Evolutionary conservation across 2,329 filamentous ascomycete genomes (phyloP).

Genomic region (Metarhizium robertsii): DNA sequence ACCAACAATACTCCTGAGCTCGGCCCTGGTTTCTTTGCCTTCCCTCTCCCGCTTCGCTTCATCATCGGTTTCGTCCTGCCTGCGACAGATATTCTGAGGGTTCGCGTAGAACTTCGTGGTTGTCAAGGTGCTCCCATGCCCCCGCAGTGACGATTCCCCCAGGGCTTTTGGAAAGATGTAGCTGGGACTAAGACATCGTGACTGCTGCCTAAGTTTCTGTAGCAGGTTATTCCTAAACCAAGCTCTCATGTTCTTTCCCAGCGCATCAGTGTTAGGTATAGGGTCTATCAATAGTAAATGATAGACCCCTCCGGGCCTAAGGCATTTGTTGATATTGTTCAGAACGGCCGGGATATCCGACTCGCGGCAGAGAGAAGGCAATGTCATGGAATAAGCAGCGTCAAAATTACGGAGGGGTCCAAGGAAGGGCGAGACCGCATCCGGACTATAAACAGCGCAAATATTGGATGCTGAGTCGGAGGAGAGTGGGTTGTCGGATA

Average conservation of each 20-base stretch:
- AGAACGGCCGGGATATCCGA: slow-evolving; percentile 48
- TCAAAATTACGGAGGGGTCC: slow-evolving; percentile 35
- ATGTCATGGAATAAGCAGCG: slow-evolving; percentile 40
- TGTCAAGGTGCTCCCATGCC: slow-evolving; percentile 36
- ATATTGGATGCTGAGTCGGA: slow-evolving; percentile 2
- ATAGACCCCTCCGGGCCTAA: slow-evolving; percentile 45
- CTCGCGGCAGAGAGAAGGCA: slow-evolving; percentile 48
- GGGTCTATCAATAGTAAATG: slow-evolving; percentile 56
- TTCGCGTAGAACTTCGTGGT: slow-evolving; percentile 41
- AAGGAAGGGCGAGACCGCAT: slow-evolving; percentile 20
- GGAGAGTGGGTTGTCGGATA: slow-evolving; percentile 4
- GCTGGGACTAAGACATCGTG: slow-evolving; percentile 50
- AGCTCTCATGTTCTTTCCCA: slow-evolving; percentile 45
- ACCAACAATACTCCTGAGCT: slow-evolving; percentile 43
- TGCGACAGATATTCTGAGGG: slow-evolving; percentile 17
- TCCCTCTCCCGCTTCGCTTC: slow-evolving; percentile 11
- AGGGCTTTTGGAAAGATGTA: slow-evolving; percentile 51
- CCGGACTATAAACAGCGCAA: slow-evolving; percentile 1
- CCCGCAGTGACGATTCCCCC: slow-evolving; percentile 41
- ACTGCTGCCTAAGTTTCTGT: slow-evolving; percentile 47
- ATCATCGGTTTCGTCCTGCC: slow-evolving; percentile 13
- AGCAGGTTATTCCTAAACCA: slow-evolving; percentile 57
- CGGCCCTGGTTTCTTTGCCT: slow-evolving; percentile 27
- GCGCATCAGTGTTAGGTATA: slow-evolving; percentile 42
- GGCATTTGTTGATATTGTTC: slow-evolving; percentile 44